Percentiles rank a stretch among this genome's conserved stretches.
These are phyloP conservation scores for Vanrija pseudolonga DNA, from an alignment of 1,284 basidiomycete species.

Conservation along the genomic window DNA sequence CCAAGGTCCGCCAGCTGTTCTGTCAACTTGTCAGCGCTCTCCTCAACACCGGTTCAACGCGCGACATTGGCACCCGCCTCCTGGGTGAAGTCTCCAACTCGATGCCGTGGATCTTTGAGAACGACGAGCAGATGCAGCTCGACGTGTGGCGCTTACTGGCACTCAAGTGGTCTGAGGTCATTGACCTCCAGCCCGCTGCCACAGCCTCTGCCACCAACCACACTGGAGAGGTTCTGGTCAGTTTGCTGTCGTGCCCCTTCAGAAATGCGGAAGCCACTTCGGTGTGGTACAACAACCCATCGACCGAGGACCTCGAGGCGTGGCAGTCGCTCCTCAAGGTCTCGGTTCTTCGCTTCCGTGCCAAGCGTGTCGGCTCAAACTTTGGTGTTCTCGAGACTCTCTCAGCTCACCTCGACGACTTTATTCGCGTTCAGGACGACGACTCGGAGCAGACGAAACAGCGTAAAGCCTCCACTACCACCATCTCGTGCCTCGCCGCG, in stretches of 20 bases:
- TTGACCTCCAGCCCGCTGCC: slow-evolving; percentile 26
- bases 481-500: slow-evolving; percentile 34
- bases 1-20: slow-evolving; percentile 11
- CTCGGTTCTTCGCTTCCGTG: slow-evolving; percentile 35
- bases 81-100: slow-evolving; percentile 41
- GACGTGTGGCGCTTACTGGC: slow-evolving; percentile 40
- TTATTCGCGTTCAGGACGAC: slow-evolving; percentile 11
- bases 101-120: slow-evolving; percentile 37
- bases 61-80: slow-evolving; percentile 24
- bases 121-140: slow-evolving; percentile 29
- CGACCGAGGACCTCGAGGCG: slow-evolving; percentile 21
- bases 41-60: slow-evolving; percentile 20
- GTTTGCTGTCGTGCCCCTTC: slow-evolving; percentile 40
- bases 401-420: slow-evolving; percentile 38
- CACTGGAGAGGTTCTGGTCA: slow-evolving; percentile 40
- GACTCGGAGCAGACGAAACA: background rate
- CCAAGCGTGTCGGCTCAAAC: slow-evolving; percentile 37
- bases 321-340: slow-evolving; percentile 34
- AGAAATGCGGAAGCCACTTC: slow-evolving; percentile 25
- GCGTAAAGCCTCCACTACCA: slow-evolving; percentile 29
- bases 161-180: slow-evolving; percentile 28
- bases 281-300: slow-evolving; percentile 30
- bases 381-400: slow-evolving; percentile 41
- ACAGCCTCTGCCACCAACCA: slow-evolving; percentile 29
- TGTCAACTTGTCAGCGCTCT: slow-evolving; percentile 15